phyloP scores from a whole-genome alignment of 768 basidiomycete species.

The Russula ochroleuca region DNA sequence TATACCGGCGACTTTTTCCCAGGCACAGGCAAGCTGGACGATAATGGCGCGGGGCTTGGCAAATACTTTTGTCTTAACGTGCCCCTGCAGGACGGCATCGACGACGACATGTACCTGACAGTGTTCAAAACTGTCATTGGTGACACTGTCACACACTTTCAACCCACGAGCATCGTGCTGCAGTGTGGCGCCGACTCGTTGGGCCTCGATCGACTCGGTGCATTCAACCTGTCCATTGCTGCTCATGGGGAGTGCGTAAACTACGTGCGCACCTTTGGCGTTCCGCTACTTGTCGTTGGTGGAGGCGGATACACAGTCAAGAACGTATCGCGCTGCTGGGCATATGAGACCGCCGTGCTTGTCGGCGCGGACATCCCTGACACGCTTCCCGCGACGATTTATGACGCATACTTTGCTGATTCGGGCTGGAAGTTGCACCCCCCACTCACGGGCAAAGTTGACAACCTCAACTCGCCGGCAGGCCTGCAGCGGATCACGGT shows the following conservation, averaged over 20 bases:
- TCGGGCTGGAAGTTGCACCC: slow-evolving; percentile 92
- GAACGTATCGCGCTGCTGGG: slow-evolving; percentile 98
- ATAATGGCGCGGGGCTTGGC: slow-evolving; percentile 81
- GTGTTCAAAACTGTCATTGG: slow-evolving; percentile 96
- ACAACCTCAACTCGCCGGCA: slow-evolving; percentile 84
- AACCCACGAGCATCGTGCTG: slow-evolving; percentile 85
- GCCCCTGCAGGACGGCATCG: slow-evolving; percentile 91
- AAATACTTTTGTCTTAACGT: slow-evolving; percentile 96
- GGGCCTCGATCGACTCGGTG: slow-evolving; percentile 90
- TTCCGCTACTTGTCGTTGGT: slow-evolving; percentile 87
- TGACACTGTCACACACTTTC: slow-evolving; percentile 85
- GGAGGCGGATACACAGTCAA: slow-evolving; percentile 97
- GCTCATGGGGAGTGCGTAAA: slow-evolving; percentile 98
- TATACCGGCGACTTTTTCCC: slow-evolving; percentile 99
- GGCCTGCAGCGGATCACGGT: slow-evolving; percentile 85
- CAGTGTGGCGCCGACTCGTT: slow-evolving; percentile 97
- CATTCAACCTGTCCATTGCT: slow-evolving; percentile 95
- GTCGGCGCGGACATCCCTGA: slow-evolving; percentile 81
- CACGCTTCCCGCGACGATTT: slow-evolving; percentile 82
- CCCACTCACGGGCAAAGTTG: slow-evolving; percentile 83
- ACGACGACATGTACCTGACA: slow-evolving; percentile 94
- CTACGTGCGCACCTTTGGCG: slow-evolving; percentile 88
- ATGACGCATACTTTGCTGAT: slow-evolving; percentile 90
- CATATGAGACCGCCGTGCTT: slow-evolving; percentile 93
- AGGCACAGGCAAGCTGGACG: slow-evolving; percentile 92